Base-by-base conservation (phyloP, 2,329 filamentous ascomycete species). In the Colletotrichum lentis region DNA sequence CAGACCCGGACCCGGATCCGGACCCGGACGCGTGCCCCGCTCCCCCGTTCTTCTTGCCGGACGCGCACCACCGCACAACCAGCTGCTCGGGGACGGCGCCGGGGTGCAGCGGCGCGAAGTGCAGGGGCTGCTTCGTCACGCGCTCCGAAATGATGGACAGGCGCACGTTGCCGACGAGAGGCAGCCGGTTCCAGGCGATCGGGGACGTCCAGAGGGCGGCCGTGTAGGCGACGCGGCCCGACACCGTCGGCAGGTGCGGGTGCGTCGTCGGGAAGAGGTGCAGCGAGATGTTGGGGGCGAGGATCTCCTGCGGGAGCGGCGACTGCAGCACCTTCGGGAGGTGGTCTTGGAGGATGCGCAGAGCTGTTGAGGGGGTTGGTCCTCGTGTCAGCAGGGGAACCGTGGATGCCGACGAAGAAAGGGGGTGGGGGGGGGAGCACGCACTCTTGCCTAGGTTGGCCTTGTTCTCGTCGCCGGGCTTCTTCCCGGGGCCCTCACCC, bases 191-290 rank as follows among this genome's bases (percentile, higher is more conserved):
- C 96, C 96, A 99, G 37, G 94, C 95, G 59, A 99, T 91, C 0
- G 96, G 96, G 0, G 94, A 94, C 0, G 96, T 97, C 94, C 94
- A 98, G 44, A 99, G 84, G 3, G 96, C 96, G 20, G 96, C 70
- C 43, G 91, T 91, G 78, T 99, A 99, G 55, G 93, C 91, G 43
- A 97, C 91, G 54, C 92, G 89, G 60, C 96, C 96, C 35, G 92
- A 93, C 47, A 98, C 96, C n/a, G 89, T 91, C 41, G 96, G 96
- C 3, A 99, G 91, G 77, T 95, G 91, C 3, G 92, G 93, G 74
- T 96, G 92, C 0, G 92, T 96, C 35, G 88, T 88, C 44, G 89
- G 89, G 77, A 91, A 91, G 71, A 91, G 86, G 76, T 90, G 86
- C 49, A 91, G 86, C 10, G 87, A 86, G 78, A 92, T 91, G 75